Base-by-base conservation (phyloP, 2,329 filamentous ascomycete genomes). In the Sphaerulina vaccinii region DNA sequence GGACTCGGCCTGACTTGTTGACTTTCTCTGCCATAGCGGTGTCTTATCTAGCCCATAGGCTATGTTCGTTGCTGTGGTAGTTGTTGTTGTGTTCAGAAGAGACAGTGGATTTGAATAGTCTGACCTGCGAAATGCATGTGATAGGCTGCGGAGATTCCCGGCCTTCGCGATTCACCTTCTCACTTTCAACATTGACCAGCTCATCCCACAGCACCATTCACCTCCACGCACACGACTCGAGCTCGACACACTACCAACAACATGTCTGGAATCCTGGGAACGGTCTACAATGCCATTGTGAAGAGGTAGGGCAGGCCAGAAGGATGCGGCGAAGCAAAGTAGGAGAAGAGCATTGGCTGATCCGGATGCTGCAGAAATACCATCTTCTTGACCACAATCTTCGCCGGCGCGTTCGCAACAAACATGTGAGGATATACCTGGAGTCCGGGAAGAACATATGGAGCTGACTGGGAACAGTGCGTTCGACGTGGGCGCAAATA, bases 371-470 rank as follows among this genome's bases (percentile, higher is more conserved):
- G 87, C 74, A 85, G 82, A 71, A 99, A 99, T 80, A 86, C 81
- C 66, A 79, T 87, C 71, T 96, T 96, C 83, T 79, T 99, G 67
- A 86, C 83, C 62, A 81, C 84, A 60, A 88, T 99, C 70, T 99
- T 99, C 72, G 82, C 78, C 63, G 81, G 84, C 62, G 92, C 91
- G 62, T 99, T 99, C 70, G 88, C 81, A 60, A 90, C 95, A 71
- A 90, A 97, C 79, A 81, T 99, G 93, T 99, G 83, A 76, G 59
- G 55, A 49, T 51, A 56, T 51, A 44, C 27, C 10, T 21, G 9
- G 10, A 36, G 36, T 22, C 33, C 19, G 37, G 33, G 19, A 27
- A 42, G 18, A 11, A 22, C 16, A 59, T 39, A 21, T 13, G 18
- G 22, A 21, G n/a, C 59, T 63, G 51, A 62, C 39, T 27, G 54